A percentile compares a stretch with the other conserved stretches of the same genome.
These are phyloP conservation scores for Pseudotsuga menziesii DNA, from an alignment of 75 land plant genomes.

Conservation along the genomic window DNA sequence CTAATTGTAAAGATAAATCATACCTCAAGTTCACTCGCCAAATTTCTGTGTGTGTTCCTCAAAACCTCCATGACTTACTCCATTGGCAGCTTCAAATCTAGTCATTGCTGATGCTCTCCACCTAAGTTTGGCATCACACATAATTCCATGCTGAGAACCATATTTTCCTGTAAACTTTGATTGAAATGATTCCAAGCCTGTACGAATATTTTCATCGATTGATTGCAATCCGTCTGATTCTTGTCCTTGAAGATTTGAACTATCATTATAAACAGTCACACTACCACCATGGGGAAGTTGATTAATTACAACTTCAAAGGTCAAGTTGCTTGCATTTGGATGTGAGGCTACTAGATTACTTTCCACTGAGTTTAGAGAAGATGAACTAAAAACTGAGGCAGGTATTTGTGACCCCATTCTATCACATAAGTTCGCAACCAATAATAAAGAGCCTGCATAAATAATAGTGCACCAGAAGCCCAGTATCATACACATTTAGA, in stretches of 20 bases:
- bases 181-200: conserved; percentile 16
- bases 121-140: conserved; percentile 44
- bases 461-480: neutral
- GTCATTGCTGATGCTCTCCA: conserved; percentile 74
- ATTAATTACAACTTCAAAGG: neutral
- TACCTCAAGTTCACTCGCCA: conserved; percentile 96
- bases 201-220: conserved; percentile 19
- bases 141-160: conserved; percentile 21
- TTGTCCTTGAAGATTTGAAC: conserved; percentile 13
- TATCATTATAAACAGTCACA: conserved; percentile 11
- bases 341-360: conserved; percentile 39
- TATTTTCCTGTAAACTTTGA: neutral
- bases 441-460: conserved; percentile 81
- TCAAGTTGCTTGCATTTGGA: neutral
- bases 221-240: conserved; percentile 22
- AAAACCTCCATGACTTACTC: conserved; percentile 85
- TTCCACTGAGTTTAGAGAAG: conserved; percentile 44
- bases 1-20: no score
- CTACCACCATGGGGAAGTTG: conserved; percentile 16
- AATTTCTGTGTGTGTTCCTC: conserved; percentile 81
- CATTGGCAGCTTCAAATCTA: no score
- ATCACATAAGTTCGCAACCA: conserved; percentile 95
- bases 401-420: conserved; percentile 56
- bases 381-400: conserved; percentile 27
- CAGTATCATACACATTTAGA: no score